Evolutionary conservation across 1,284 basidiomycete species (phyloP).

Genomic region (Acaromyces ingoldii): DNA sequence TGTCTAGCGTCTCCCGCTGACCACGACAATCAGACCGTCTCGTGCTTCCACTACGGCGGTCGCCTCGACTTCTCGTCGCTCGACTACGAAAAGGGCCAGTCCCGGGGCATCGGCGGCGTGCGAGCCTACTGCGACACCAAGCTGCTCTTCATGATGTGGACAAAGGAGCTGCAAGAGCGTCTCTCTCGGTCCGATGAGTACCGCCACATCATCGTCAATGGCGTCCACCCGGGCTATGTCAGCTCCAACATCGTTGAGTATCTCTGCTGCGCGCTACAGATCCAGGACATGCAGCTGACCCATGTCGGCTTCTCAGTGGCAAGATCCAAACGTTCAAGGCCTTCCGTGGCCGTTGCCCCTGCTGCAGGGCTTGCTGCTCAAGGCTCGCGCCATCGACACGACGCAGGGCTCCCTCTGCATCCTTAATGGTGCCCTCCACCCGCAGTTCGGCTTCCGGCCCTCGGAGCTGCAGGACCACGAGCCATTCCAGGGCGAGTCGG

Average conservation of each 20-base stretch:
- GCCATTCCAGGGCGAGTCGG: constrained; percentile 17
- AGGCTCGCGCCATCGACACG: constrained; percentile 12
- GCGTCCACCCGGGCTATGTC: constrained; percentile 29
- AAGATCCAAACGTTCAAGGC: constrained; percentile 3
- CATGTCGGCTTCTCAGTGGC: neutral
- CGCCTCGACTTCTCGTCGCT: constrained; percentile 33
- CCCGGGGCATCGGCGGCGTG: constrained; percentile 20
- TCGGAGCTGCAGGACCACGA: constrained; percentile 4
- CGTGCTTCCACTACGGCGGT: constrained; percentile 34
- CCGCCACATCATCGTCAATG: constrained; percentile 32
- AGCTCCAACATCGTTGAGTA: constrained; percentile 31
- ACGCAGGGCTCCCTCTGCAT: constrained; percentile 30
- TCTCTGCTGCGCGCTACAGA: constrained; percentile 25
- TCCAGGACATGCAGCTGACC: neutral
- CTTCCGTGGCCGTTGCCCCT: neutral
- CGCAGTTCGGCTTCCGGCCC: constrained; percentile 22
- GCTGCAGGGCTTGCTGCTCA: constrained; percentile 2
- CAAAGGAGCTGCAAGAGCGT: constrained; percentile 33
- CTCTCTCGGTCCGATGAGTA: constrained; percentile 26
- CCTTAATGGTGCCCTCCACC: constrained; percentile 22
- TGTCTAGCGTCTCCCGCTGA: neutral
- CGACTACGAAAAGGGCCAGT: constrained; percentile 28
- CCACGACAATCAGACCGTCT: constrained; percentile 2
- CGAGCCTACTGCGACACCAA: constrained; percentile 33
- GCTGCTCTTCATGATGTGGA: constrained; percentile 35